Conservation (phyloP, 225 moss, liverwort and hornwort species). For the Polytrichum commune region DNA sequence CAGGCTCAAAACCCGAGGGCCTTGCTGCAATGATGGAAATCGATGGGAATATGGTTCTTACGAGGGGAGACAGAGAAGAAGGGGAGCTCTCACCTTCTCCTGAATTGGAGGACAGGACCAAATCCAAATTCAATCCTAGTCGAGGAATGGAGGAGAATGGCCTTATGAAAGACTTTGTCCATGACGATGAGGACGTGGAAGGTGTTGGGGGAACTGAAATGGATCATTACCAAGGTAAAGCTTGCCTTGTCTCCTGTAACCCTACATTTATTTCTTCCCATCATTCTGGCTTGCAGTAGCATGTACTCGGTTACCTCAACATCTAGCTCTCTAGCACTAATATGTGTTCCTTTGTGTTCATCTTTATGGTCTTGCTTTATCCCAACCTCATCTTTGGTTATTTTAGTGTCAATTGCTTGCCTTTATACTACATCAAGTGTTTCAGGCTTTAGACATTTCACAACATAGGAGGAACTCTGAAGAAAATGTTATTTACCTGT, state of each 20-base stretch:
- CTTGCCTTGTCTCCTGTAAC: neutral
- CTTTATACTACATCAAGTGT: too few species aligned
- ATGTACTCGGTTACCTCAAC: too few species aligned
- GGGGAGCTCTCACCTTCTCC: constrained; percentile 48
- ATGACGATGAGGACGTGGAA: constrained; percentile 43
- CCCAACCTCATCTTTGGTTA: too few species aligned
- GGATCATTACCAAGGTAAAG: constrained; percentile 46
- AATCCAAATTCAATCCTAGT: constrained; percentile 20
- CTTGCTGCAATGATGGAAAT: constrained; percentile 13
- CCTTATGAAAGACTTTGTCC: constrained; percentile 19
- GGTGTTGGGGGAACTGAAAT: constrained; percentile 29
- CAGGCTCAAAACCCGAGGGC: constrained; percentile 12
- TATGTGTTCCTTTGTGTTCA: too few species aligned
- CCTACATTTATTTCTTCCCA: too few species aligned
- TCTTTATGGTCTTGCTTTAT: too few species aligned
- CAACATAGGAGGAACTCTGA: too few species aligned
- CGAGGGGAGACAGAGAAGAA: constrained; percentile 41
- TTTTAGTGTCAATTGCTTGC: too few species aligned
- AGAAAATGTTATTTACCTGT: too few species aligned
- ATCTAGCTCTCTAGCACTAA: too few species aligned
- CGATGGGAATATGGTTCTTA: constrained; percentile 17
- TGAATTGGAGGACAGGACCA: constrained; percentile 39
- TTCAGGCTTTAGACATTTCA: too few species aligned
- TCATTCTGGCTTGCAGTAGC: too few species aligned
- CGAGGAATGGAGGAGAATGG: constrained; percentile 32